A percentile compares a stretch with the other conserved stretches of the same genome.
phyloP scores from a whole-genome alignment of 2,329 filamentous ascomycete genomes.

The Akanthomyces lecanii region DNA sequence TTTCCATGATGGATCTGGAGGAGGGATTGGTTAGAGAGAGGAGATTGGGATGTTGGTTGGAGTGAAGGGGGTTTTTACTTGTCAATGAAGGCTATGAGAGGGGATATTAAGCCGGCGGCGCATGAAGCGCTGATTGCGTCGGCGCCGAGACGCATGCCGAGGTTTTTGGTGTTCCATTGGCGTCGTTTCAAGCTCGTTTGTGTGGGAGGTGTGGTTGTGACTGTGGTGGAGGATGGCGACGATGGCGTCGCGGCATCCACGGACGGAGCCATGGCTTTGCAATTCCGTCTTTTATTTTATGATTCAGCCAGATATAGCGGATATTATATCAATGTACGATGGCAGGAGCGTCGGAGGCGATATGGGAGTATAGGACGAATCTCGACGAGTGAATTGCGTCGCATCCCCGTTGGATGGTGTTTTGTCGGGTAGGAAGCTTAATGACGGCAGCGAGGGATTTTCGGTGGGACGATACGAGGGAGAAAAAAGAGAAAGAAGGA shows the following conservation, averaged over 20 bases:
- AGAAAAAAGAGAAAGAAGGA: too few relatives aligned
- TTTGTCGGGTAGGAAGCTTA: background rate
- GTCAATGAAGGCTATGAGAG: conserved; percentile 83
- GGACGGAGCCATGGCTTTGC: background rate
- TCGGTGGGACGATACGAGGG: background rate
- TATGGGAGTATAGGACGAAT: too few relatives aligned
- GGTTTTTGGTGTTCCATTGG: conserved; percentile 71
- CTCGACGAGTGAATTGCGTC: background rate
- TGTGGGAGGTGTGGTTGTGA: background rate
- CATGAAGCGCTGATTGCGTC: conserved; percentile 66
- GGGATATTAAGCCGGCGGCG: conserved; percentile 73
- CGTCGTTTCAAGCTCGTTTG: background rate
- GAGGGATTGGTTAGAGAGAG: background rate
- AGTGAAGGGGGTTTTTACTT: conserved; percentile 48
- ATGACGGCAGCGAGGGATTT: background rate
- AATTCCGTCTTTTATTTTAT: background rate
- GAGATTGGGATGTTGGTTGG: conserved; percentile 9
- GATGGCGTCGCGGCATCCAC: background rate
- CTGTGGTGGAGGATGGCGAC: background rate
- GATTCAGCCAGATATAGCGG: too few relatives aligned
- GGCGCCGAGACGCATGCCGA: conserved; percentile 61
- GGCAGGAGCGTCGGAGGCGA: too few relatives aligned
- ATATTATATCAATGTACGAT: background rate
- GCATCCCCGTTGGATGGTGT: background rate
- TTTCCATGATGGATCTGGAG: conserved; percentile 70